Evolutionary conservation across 805 yeast species (phyloP).

Genomic region (Metschnikowia vanudenii): DNA sequence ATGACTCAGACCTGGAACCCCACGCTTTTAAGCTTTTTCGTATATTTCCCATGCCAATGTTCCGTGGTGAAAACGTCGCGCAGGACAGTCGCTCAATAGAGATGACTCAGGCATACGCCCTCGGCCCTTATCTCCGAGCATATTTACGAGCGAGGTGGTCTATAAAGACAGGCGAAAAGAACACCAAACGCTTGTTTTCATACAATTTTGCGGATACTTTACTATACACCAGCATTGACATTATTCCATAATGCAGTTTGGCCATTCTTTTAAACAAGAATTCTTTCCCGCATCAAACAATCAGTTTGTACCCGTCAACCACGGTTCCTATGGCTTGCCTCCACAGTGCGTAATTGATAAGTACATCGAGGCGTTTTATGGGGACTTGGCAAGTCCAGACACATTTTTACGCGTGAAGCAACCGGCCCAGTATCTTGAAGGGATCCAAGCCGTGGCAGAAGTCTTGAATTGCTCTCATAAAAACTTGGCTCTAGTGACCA

Average conservation of each 20-base stretch:
- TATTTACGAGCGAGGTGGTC: too few relatives aligned
- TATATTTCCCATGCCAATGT: too few relatives aligned
- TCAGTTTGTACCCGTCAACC: conserved; percentile 50
- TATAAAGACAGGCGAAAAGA: too few relatives aligned
- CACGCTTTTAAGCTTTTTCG: too few relatives aligned
- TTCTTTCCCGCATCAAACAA: conserved; percentile 45
- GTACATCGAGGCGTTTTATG: conserved; percentile 8
- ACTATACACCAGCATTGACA: background rate
- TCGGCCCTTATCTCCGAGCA: too few relatives aligned
- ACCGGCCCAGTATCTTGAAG: conserved; percentile 27
- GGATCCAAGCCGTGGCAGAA: conserved; percentile 37
- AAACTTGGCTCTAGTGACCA: conserved; percentile 52
- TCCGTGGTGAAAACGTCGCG: too few relatives aligned
- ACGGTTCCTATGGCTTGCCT: conserved; percentile 62
- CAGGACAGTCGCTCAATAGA: too few relatives aligned
- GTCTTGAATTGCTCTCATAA: conserved; percentile 47
- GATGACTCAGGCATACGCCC: too few relatives aligned
- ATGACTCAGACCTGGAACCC: too few relatives aligned
- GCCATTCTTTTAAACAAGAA: conserved; percentile 47
- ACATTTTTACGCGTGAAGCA: conserved; percentile 33
- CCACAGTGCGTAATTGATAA: conserved; percentile 44
- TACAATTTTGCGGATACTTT: background rate
- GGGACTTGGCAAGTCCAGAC: conserved; percentile 47
- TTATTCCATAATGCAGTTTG: conserved; percentile 36
- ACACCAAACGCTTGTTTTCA: too few relatives aligned